Base-by-base conservation (phyloP, 352 stramenopile species). In the Pythium chondricola region DNA sequence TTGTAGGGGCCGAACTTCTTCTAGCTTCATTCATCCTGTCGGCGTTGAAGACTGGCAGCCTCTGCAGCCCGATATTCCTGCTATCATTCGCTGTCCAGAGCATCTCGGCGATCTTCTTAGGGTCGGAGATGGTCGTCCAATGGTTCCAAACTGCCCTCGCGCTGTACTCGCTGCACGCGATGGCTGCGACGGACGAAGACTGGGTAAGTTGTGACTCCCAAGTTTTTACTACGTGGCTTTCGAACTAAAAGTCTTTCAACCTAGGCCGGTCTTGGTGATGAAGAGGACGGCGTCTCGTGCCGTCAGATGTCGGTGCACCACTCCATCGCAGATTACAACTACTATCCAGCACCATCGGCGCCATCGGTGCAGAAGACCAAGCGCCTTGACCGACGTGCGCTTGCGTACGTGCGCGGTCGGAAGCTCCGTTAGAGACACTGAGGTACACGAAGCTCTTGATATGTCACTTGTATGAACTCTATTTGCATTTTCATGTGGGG, bases 21-120 rank as follows among this genome's bases (percentile, higher is more conserved):
- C 60, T 94, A 10, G 74, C 77, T 0, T 90, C 83, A 18, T 94
- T 93, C 44, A 94, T 94, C 52, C 61, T 94, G 25, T 90, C 81
- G 21, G 83, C 83, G 7, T 36, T 94, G 42, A 94, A 93, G 65
- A 94, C 81, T 5, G 85, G 76, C 63, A 93, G 88, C 42, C 49
- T 93, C 27, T 88, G 69, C 60, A 93, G 73, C 29, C 75, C 81
- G 0, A 76, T 93, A 9, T 94, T 94, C 56, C 82, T 94, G 32
- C 46, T 92, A 13, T 94, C 83, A 4, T 52, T 94, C 21, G 80
- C 83, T 6, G 72, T 56, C 16, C 40, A 93, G 74, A 90, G 77
- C 25, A 43, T 93, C 4, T 83, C 85, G 31, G 77, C 80, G 9
- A 78, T 93, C 7, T 93, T 90, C 57, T 50, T 93, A 2, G 83